Percentiles rank a stretch among this genome's conserved stretches.
phyloP scores from a whole-genome alignment of 2,329 filamentous ascomycete genomes.

The Beauveria rudraprayagi region DNA sequence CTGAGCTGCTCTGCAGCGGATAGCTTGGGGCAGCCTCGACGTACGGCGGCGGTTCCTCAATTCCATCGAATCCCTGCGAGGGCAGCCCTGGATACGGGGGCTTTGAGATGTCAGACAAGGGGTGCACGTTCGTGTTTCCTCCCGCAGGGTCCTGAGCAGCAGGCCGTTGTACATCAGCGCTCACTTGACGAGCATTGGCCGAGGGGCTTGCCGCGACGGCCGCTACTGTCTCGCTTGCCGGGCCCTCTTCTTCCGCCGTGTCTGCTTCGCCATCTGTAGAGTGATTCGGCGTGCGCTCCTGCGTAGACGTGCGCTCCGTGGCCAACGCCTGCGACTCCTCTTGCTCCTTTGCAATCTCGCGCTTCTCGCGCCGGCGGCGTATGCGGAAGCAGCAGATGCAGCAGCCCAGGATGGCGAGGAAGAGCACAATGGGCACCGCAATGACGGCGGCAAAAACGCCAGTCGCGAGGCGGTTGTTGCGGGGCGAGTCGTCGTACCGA shows the following conservation, averaged over 20 bases:
- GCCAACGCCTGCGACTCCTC: not conserved
- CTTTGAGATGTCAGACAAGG: not conserved
- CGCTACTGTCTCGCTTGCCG: not conserved
- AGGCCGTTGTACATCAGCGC: not conserved
- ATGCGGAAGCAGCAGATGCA: conserved; percentile 9
- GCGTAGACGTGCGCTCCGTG: not conserved
- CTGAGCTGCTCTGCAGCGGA: not conserved
- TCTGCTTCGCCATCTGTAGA: not conserved
- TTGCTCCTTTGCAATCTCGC: conserved; percentile 5
- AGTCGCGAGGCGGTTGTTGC: not conserved
- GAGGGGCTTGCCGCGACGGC: not conserved
- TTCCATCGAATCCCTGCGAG: not conserved
- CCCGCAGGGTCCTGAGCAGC: not conserved
- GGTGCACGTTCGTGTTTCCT: not conserved
- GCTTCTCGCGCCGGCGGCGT: conserved; percentile 3
- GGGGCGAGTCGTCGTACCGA: not conserved
- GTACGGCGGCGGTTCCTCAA: conserved; percentile 7
- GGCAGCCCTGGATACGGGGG: conserved; percentile 4
- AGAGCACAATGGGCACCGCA: conserved; percentile 5
- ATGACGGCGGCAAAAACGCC: not conserved
- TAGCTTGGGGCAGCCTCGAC: not conserved
- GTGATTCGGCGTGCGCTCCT: not conserved
- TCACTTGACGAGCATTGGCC: not conserved
- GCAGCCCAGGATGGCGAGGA: conserved; percentile 1
- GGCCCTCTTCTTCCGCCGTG: not conserved